Evolutionary conservation across 106 monocot species (phyloP), one percentile per base, ranked within the genome.

Genomic region (Narthecium ossifragum): DNA sequence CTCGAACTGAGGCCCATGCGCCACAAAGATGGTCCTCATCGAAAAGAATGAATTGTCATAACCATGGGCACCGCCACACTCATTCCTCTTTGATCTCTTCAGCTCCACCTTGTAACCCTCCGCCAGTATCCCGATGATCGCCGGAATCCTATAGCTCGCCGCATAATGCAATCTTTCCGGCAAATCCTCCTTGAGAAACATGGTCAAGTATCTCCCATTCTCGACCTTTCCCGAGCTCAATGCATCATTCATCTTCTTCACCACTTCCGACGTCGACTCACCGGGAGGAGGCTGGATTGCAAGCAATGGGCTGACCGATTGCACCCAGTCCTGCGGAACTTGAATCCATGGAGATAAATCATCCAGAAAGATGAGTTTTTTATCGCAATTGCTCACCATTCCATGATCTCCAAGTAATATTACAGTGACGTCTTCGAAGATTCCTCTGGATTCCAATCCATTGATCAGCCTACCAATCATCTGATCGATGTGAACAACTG

Each of bases 391-490:
- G 6, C 85, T 73, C 1, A 78, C 89, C 89, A 90, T 90, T 10
- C 89, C 89, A 34, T 90, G 89, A 53, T 90, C 89, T 12, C 85
- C 78, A 8, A 90, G 4, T 8, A 90, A 50, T 55, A 90, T 85
- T 21, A 85, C 27, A 21, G 57, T 75, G 9, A 85, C 89, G 55
- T 90, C 85, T 56, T 90, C 81, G 65, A 90, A 90, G 34, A 90
- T 31, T 11, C 78, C 81, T 60, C 89, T 80, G 49, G 73, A 60
- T 43, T 90, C 89, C n/a, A 90, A 59, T 14, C 89, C 89, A 0
- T 22, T 40, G 11, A 90, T 85, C 71, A 90, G 52, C 49, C 80
- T 65, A 5, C 89, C 89, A 6, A 90, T 25, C 55, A 90, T 34
- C 5, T 28, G 23, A 53, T 90, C 89, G 21, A 90, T 37, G 2